Percentiles rank a stretch among this genome's conserved stretches.
Evolutionary conservation across 192 early-diverging fungal species (phyloP).

Genomic region (Coemansia sp.): DNA sequence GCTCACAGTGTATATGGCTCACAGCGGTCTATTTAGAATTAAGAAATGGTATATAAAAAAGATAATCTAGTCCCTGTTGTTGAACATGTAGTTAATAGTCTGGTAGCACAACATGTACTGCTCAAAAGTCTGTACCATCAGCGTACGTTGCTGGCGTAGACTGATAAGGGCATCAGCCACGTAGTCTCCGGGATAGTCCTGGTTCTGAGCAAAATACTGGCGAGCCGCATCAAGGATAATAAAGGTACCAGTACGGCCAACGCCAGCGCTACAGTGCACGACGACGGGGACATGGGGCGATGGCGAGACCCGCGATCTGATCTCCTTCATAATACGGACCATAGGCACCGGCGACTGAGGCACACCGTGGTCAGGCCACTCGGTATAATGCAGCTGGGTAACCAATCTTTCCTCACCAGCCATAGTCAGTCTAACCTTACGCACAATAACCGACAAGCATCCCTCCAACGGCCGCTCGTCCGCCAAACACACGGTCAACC

Average conservation of each 20-base stretch:
- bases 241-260: conserved; percentile 54
- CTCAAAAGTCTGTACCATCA: conserved; percentile 78
- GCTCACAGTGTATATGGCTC: background rate
- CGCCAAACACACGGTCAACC: conserved; percentile 23
- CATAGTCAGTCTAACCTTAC: conserved; percentile 27
- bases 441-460: conserved; percentile 55
- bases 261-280: conserved; percentile 59
- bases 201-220: conserved; percentile 21
- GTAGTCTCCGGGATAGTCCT: conserved; percentile 60
- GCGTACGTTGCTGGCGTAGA: conserved; percentile 73
- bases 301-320: conserved; percentile 14
- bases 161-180: conserved; percentile 61
- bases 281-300: conserved; percentile 32
- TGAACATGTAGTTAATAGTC: conserved; percentile 45
- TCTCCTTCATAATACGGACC: conserved; percentile 35
- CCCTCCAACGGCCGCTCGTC: conserved; percentile 53
- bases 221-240: conserved; percentile 47
- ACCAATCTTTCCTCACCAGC: conserved; percentile 48
- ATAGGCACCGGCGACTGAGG: conserved; percentile 61
- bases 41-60: background rate
- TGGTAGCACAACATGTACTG: conserved; percentile 86
- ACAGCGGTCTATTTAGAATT: background rate
- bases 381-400: conserved; percentile 73
- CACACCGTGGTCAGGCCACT: conserved; percentile 85
- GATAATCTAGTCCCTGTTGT: conserved; percentile 5